A percentile compares a stretch with the other conserved stretches of the same genome.
Conservation (phyloP, 192 early-diverging fungal species). For the Piromyces finnis region DNA sequence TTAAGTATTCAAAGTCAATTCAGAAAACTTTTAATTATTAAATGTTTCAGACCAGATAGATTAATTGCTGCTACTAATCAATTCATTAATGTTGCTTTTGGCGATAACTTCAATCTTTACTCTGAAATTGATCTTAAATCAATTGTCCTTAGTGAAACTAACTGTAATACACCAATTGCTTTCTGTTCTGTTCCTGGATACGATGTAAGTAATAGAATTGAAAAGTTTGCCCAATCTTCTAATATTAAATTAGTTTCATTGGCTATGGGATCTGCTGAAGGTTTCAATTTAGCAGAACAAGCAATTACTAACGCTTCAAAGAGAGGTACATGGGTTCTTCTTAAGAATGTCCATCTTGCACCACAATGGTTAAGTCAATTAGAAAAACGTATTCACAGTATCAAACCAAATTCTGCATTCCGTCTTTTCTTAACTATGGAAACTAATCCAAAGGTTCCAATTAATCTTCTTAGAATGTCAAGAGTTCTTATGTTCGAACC, state of each 20-base stretch:
- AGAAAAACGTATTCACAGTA: constrained; percentile 79
- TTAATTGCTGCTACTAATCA: constrained; percentile 50
- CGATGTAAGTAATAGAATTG: constrained; percentile 89
- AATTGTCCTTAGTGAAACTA: constrained; percentile 53
- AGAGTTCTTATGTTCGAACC: constrained; percentile 93
- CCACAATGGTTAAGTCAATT: constrained; percentile 82
- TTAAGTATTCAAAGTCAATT: constrained; percentile 34
- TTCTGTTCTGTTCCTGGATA: constrained; percentile 85
- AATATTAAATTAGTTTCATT: constrained; percentile 50
- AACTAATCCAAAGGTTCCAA: constrained; percentile 88
- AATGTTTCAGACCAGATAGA: constrained; percentile 76
- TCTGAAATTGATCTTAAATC: constrained; percentile 50
- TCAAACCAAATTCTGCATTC: constrained; percentile 71
- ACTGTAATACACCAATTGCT: constrained; percentile 60
- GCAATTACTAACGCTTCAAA: constrained; percentile 70
- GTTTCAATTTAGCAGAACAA: constrained; percentile 67
- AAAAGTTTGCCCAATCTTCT: constrained; percentile 59
- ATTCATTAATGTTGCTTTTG: constrained; percentile 57
- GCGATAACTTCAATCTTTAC: constrained; percentile 19
- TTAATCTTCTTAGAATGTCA: constrained; percentile 72
- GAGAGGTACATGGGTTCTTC: constrained; percentile 82
- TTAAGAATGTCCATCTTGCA: constrained; percentile 98
- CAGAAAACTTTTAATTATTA: constrained; percentile 60
- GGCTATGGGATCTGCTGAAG: constrained; percentile 97
- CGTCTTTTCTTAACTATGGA: constrained; percentile 96